A percentile compares a stretch with the other conserved stretches of the same genome.
Conservation (phyloP, 345 rosid genomes). For the Salix koriyanagi region DNA sequence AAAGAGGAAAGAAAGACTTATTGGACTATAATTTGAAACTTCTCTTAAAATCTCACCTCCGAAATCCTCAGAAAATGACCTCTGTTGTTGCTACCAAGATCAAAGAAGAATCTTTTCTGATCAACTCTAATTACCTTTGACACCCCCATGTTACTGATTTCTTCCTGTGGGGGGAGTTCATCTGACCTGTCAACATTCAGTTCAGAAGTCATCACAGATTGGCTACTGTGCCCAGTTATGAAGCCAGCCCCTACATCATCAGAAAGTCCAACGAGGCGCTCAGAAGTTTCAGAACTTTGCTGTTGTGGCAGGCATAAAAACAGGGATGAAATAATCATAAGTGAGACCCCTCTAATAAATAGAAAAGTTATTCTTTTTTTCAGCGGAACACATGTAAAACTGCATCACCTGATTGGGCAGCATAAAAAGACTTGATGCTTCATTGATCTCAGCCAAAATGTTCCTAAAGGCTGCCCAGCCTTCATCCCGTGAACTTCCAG, state of each 20-base stretch:
- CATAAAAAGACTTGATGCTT: constrained; percentile 67
- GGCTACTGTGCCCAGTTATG: constrained; percentile 86
- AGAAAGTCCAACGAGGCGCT: constrained; percentile 79
- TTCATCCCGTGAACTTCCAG: constrained; percentile 81
- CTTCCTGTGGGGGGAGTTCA: constrained; percentile 73
- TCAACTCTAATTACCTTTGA: constrained; percentile 90
- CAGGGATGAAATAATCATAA: constrained; percentile 7
- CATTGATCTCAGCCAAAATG: constrained; percentile 82
- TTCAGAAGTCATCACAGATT: constrained; percentile 64
- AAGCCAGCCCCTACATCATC: constrained; percentile 99
- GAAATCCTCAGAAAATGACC: constrained; percentile 96
- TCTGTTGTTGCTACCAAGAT: constrained; percentile 89
- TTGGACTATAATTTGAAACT: neutral
- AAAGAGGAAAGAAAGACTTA: neutral
- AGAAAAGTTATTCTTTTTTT: neutral
- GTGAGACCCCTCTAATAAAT: constrained; percentile 15
- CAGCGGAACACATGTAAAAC: constrained; percentile 1
- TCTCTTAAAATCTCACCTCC: constrained; percentile 46
- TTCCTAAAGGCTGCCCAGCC: constrained; percentile 98
- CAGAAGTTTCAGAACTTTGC: constrained; percentile 70
- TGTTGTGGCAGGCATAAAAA: constrained; percentile 27
- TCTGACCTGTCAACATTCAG: constrained; percentile 61
- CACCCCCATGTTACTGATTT: constrained; percentile 50
- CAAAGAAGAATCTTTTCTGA: constrained; percentile 92
- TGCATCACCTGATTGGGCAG: constrained; percentile 68